Percentiles rank a stretch among this genome's conserved stretches.
Evolutionary conservation across 306 rosid species (phyloP).

Genomic region (Quercus glauca): DNA sequence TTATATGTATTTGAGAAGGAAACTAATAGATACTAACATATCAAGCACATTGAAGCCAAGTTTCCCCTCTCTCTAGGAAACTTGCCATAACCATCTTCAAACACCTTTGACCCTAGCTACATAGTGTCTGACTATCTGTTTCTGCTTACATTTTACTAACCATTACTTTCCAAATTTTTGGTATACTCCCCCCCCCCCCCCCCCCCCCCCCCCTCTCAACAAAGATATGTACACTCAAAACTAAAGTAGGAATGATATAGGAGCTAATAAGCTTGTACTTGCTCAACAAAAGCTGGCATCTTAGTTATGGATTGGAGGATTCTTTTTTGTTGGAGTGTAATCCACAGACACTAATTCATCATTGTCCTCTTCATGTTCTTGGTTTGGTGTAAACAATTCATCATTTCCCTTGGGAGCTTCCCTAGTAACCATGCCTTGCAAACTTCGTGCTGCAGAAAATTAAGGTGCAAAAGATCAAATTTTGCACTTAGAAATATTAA

Average conservation of each 20-base stretch:
- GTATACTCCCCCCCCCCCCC: too few species aligned
- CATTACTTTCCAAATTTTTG: background rate
- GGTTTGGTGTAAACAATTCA: constrained; percentile 21
- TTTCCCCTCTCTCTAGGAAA: background rate
- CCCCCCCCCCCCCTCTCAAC: background rate
- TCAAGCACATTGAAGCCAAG: background rate
- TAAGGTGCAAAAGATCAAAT: background rate
- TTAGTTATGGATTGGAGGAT: constrained; percentile 89
- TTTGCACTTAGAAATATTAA: background rate
- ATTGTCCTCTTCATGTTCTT: constrained; percentile 28
- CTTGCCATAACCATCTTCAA: background rate
- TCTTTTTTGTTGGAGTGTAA: constrained; percentile 76
- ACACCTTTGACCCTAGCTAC: background rate
- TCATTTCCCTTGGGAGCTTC: constrained; percentile 21
- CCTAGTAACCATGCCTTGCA: constrained; percentile 21
- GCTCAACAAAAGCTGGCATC: background rate
- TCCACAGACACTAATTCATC: constrained; percentile 70
- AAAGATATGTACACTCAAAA: background rate
- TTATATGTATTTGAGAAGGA: background rate
- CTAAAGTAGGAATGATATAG: background rate
- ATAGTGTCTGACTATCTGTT: background rate
- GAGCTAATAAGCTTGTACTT: background rate
- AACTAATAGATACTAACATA: background rate
- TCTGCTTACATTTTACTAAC: background rate
- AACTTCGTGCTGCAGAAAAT: constrained; percentile 37